Conservation (phyloP, 805 yeast species). For the Sungouiella thailandica region DNA sequence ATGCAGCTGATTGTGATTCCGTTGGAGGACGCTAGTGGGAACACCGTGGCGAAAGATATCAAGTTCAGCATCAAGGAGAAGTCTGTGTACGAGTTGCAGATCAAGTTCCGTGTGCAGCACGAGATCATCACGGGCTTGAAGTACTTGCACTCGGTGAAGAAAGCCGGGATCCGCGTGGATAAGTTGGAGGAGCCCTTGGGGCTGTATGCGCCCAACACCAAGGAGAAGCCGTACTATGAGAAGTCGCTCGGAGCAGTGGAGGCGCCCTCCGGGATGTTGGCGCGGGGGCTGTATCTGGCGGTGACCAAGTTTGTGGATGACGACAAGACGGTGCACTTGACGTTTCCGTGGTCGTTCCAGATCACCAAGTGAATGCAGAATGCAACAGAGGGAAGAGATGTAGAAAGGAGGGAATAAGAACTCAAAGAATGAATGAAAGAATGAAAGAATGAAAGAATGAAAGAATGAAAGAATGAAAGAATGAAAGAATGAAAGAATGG, state of each 20-base stretch:
- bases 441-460: too few species aligned
- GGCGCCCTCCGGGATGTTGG: slow-evolving; percentile 87
- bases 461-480: too few species aligned
- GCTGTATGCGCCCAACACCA: slow-evolving; percentile 84
- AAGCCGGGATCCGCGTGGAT: slow-evolving; percentile 84
- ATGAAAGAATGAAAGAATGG: too few species aligned
- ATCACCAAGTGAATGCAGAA: slow-evolving; percentile 51
- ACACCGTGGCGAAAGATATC: slow-evolving; percentile 56
- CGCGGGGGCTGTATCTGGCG: slow-evolving; percentile 82
- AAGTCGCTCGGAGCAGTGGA: slow-evolving; percentile 55
- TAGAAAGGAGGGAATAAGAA: too few species aligned
- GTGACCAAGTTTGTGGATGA: slow-evolving; percentile 81
- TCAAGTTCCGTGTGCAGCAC: slow-evolving; percentile 81
- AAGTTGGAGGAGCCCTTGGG: slow-evolving; percentile 86
- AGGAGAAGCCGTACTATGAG: slow-evolving; percentile 72
- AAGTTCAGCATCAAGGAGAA: slow-evolving; percentile 77
- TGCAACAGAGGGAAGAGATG: too few species aligned
- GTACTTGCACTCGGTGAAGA: slow-evolving; percentile 79
- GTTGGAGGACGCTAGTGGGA: slow-evolving; percentile 53
- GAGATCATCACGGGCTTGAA: slow-evolving; percentile 88
- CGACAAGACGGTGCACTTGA: slow-evolving; percentile 68
- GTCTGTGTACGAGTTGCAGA: slow-evolving; percentile 63
- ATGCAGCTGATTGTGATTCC: slow-evolving; percentile 60
- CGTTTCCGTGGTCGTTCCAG: slow-evolving; percentile 80
- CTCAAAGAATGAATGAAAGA: too few species aligned